These are phyloP conservation scores for Ascochyta koolunga DNA, from an alignment of 2,329 filamentous ascomycete genomes.

Conservation along the genomic window DNA sequence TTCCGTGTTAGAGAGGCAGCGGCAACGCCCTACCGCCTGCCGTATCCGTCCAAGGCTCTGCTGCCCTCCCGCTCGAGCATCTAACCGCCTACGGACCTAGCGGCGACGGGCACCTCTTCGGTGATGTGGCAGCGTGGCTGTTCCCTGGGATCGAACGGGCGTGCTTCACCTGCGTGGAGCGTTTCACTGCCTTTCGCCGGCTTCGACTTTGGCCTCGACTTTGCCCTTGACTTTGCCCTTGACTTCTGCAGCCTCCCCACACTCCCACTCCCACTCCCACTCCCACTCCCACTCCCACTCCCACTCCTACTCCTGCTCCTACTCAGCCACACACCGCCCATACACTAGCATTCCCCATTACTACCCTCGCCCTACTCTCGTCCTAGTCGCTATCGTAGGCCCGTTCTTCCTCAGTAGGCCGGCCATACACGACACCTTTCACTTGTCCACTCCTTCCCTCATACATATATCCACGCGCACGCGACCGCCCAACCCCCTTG, in stretches of 20 bases:
- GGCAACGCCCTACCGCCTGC: conserved; percentile 3
- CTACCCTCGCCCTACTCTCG: neutral
- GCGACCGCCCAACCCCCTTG: neutral
- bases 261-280: too few species aligned
- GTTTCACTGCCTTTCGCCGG: conserved; percentile 6
- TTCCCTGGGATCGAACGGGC: neutral
- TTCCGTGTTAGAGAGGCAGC: too few species aligned
- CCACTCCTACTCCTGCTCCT: too few species aligned
- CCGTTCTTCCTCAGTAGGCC: conserved; percentile 27
- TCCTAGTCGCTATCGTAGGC: conserved; percentile 10
- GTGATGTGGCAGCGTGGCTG: neutral
- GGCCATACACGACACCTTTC: conserved; percentile 14
- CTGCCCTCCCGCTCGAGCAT: neutral
- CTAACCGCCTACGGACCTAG: neutral
- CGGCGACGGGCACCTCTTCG: neutral
- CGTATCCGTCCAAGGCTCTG: neutral
- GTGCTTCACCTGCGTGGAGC: neutral
- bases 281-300: too few species aligned
- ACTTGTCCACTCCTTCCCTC: neutral
- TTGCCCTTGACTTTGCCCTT: too few species aligned
- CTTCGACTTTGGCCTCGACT: too few species aligned
- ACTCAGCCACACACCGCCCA: too few species aligned
- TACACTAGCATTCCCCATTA: too few species aligned
- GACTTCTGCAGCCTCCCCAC: too few species aligned
- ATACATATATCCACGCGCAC: neutral